These are phyloP conservation scores for Calonectria pteridis DNA, from an alignment of 2,329 filamentous ascomycete genomes.

Conservation along the genomic window DNA sequence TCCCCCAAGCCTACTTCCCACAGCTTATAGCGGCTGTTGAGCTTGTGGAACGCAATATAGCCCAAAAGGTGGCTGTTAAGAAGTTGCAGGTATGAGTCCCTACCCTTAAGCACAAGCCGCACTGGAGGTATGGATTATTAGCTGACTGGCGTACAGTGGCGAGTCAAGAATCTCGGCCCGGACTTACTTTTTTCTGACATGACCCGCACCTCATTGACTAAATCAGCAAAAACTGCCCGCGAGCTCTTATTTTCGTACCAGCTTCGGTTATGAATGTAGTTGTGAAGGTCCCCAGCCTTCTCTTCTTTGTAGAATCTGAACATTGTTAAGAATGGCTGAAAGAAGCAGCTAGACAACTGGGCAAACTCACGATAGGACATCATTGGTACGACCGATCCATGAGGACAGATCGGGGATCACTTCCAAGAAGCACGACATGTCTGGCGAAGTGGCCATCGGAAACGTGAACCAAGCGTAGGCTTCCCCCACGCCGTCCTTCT, in stretches of 20 bases:
- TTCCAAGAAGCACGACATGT: slow-evolving; percentile 25
- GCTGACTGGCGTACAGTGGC: background rate
- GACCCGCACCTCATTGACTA: background rate
- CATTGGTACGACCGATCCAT: slow-evolving; percentile 20
- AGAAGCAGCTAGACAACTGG: accelerated
- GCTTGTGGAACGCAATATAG: slow-evolving; percentile 16
- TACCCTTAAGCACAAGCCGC: background rate
- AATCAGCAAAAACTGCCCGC: background rate
- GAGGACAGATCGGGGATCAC: slow-evolving; percentile 20
- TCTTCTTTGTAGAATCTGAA: slow-evolving; percentile 28
- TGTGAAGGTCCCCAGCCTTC: slow-evolving; percentile 6
- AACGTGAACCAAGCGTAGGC: slow-evolving; percentile 27
- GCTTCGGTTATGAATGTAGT: slow-evolving; percentile 24
- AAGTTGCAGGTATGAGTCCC: background rate
- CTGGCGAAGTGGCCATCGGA: background rate
- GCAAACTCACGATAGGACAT: slow-evolving; percentile 18
- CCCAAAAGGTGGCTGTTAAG: background rate
- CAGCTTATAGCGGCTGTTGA: slow-evolving; percentile 12
- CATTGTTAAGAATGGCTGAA: accelerated
- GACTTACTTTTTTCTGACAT: background rate
- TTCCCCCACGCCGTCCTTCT: slow-evolving; percentile 27
- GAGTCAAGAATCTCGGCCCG: background rate
- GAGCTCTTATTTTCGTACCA: slow-evolving; percentile 24
- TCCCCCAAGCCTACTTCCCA: slow-evolving; percentile 18
- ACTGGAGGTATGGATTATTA: background rate